Evolutionary conservation across 1,139 yeast genomes (phyloP).

Genomic region (Saccharomycopsis hybrid): DNA sequence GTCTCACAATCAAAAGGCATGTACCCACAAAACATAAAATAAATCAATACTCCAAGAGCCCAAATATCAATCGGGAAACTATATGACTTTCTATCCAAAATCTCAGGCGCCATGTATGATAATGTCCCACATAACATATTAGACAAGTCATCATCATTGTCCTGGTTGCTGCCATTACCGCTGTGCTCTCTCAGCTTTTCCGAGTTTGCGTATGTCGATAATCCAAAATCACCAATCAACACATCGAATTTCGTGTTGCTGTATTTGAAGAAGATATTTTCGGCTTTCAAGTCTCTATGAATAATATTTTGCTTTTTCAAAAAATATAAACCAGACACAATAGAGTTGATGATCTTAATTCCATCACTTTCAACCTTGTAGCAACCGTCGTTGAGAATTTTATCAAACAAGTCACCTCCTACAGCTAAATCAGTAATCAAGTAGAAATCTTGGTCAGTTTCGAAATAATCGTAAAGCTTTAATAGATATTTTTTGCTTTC

Average conservation of each 20-base stretch:
- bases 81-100: constrained; percentile 47
- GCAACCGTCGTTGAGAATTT: constrained; percentile 42
- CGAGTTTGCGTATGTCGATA: constrained; percentile 38
- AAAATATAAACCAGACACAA: constrained; percentile 41
- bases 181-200: constrained; percentile 42
- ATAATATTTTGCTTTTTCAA: constrained; percentile 68
- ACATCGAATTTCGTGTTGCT: constrained; percentile 36
- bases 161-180: constrained; percentile 35
- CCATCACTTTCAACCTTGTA: constrained; percentile 44
- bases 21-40: constrained; percentile 68
- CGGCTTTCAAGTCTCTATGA: constrained; percentile 88
- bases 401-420: constrained; percentile 65
- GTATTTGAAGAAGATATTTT: constrained; percentile 56
- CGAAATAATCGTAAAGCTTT: constrained; percentile 63
- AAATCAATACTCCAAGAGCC: constrained; percentile 72
- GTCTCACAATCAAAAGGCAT: constrained; percentile 77
- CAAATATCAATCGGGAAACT: constrained; percentile 62
- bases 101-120: constrained; percentile 73
- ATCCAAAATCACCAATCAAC: constrained; percentile 69
- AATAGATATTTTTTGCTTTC: constrained; percentile 41
- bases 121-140: constrained; percentile 89
- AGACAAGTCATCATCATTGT: constrained; percentile 64
- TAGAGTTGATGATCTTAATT: constrained; percentile 36
- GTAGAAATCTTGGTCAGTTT: constrained; percentile 52
- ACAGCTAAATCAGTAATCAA: constrained; percentile 61